Conservation (phyloP, 2,329 filamentous ascomycete species). For the Colletotrichum tanaceti region DNA sequence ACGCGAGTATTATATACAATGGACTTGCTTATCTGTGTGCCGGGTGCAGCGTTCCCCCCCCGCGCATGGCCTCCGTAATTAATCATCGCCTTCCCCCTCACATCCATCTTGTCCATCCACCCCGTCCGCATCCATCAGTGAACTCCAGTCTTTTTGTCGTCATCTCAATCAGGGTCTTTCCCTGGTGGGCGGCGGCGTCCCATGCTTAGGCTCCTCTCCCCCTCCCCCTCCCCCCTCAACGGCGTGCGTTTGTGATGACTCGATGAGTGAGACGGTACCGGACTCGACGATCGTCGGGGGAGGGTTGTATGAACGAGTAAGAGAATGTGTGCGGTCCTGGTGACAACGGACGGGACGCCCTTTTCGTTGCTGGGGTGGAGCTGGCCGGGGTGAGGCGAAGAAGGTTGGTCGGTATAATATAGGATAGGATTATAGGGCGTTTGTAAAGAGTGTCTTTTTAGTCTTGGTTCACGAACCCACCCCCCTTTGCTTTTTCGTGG, state of each 20-base stretch:
- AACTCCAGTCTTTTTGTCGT: constrained; percentile 7
- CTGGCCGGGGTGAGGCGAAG: not conserved
- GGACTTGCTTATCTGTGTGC: constrained; percentile 21
- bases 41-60: constrained; percentile 2
- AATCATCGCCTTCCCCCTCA: no score
- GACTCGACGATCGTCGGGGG: constrained; percentile 4
- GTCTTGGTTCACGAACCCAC: not conserved
- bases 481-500: no score
- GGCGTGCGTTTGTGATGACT: not conserved
- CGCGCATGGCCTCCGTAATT: not conserved
- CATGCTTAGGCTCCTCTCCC: not conserved
- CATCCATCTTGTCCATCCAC: not conserved
- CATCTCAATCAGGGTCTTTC: not conserved
- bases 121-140: constrained; percentile 2
- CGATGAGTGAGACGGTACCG: not conserved
- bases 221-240: not conserved
- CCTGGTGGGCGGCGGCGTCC: constrained; percentile 7
- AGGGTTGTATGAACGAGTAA: constrained; percentile 1
- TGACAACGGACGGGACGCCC: not conserved
- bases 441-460: constrained; percentile 7
- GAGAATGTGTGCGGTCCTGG: not conserved
- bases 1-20: constrained; percentile 34
- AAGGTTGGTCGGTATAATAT: not conserved
- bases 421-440: not conserved
- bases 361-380: not conserved